A percentile compares a stretch with the other conserved stretches of the same genome.
phyloP scores from a whole-genome alignment of 1,284 basidiomycete genomes.

The Irpex sp. region DNA sequence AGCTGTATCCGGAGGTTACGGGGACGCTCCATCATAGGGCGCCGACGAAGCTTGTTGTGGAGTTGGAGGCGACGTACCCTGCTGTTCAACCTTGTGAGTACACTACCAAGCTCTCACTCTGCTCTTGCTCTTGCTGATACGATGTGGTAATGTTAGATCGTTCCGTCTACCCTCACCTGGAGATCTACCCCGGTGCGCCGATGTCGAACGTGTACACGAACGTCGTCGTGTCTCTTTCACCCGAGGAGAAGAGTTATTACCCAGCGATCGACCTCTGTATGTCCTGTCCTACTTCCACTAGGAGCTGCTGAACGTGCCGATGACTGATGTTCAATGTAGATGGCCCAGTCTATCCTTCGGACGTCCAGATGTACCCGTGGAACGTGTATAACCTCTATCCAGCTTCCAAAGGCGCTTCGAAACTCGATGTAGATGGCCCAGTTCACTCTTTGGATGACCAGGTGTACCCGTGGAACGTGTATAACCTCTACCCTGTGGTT shows the following conservation, averaged over 20 bases:
- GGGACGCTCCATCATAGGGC: not conserved
- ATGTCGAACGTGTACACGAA: not conserved
- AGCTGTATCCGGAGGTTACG: conserved; percentile 20
- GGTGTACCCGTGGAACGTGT: not conserved
- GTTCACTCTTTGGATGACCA: no score
- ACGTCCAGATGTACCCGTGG: conserved; percentile 24
- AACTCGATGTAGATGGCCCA: not conserved
- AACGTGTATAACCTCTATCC: conserved; percentile 14
- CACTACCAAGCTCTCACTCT: no score
- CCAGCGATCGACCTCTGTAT: conserved; percentile 22
- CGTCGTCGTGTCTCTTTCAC: not conserved
- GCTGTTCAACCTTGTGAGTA: conserved; percentile 1
- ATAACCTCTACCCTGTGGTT: conserved; percentile 9
- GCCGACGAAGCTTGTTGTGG: not conserved
- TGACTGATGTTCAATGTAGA: conserved; percentile 5
- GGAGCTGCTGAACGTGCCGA: no score
- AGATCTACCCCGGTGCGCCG: conserved; percentile 20
- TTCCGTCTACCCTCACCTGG: conserved; percentile 22
- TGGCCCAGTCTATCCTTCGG: conserved; percentile 19
- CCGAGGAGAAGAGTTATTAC: conserved; percentile 10
- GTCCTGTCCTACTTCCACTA: no score
- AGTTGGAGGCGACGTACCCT: conserved; percentile 3
- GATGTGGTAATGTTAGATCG: no score
- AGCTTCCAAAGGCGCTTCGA: not conserved
- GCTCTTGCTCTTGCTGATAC: no score